Percentiles rank a stretch among this genome's conserved stretches.
phyloP scores from a whole-genome alignment of 768 basidiomycete genomes.

The Dioszegia hungarica region DNA sequence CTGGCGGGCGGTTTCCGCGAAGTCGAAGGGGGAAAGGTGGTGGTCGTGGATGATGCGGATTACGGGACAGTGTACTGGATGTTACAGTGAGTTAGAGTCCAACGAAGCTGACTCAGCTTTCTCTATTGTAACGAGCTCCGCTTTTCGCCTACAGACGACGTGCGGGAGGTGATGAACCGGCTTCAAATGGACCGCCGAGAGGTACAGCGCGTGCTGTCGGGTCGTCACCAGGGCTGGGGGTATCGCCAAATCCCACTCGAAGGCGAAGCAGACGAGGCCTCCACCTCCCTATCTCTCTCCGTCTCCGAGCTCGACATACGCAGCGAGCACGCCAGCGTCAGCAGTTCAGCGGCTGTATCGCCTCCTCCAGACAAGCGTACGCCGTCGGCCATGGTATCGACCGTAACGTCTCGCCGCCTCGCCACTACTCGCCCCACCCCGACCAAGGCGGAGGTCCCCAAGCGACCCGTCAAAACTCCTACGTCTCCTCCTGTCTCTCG shows the following conservation, averaged over 20 bases:
- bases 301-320: slow-evolving; percentile 48
- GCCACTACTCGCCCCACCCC: neutral
- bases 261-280: slow-evolving; percentile 46
- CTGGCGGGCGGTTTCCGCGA: slow-evolving; percentile 68
- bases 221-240: slow-evolving; percentile 63
- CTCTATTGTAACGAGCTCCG: slow-evolving; percentile 70
- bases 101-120: slow-evolving; percentile 8
- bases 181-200: slow-evolving; percentile 65
- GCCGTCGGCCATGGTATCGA: neutral
- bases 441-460: too few relatives aligned
- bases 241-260: slow-evolving; percentile 53
- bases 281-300: neutral
- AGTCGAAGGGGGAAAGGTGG: slow-evolving; percentile 52
- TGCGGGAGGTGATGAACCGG: slow-evolving; percentile 63
- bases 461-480: neutral
- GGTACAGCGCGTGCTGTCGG: slow-evolving; percentile 35
- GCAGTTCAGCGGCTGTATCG: slow-evolving; percentile 16
- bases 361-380: neutral
- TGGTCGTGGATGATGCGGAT: slow-evolving; percentile 70
- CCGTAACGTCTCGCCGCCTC: slow-evolving; percentile 2
- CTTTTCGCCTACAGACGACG: slow-evolving; percentile 67
- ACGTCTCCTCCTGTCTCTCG: neutral
- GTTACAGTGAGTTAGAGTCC: slow-evolving; percentile 55
- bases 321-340: slow-evolving; percentile 22
- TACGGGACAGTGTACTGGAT: slow-evolving; percentile 76